Conservation (phyloP, 1,284 basidiomycete genomes). For the Microstroma glucosiphilum region DNA sequence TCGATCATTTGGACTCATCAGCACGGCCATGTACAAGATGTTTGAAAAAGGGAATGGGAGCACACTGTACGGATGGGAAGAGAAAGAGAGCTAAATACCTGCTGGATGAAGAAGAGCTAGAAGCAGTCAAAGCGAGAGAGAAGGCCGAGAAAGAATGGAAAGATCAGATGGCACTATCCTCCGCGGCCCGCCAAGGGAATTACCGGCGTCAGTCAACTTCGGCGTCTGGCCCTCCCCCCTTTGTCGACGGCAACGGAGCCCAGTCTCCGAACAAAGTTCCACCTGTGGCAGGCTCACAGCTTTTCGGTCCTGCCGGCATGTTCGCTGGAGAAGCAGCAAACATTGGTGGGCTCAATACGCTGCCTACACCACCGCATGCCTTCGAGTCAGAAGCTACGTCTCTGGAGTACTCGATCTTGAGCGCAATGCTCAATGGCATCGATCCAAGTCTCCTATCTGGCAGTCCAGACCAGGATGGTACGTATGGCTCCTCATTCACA, state of each 20-base stretch:
- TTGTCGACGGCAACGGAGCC: background rate
- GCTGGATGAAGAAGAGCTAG: constrained; percentile 46
- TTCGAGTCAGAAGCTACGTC: constrained; percentile 82
- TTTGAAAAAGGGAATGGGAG: constrained; percentile 82
- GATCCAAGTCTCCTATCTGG: constrained; percentile 26
- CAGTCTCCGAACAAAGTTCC: background rate
- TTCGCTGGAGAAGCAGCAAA: background rate
- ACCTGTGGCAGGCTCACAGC: constrained; percentile 4
- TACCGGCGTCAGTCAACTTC: background rate
- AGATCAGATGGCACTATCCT: constrained; percentile 13
- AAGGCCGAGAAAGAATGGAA: constrained; percentile 32
- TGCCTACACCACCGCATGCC: background rate
- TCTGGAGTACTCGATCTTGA: constrained; percentile 83
- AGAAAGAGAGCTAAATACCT: constrained; percentile 95
- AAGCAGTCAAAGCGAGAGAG: background rate
- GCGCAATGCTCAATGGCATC: constrained; percentile 64
- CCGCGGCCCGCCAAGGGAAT: background rate
- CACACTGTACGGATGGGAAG: constrained; percentile 84
- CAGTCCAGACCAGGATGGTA: constrained; percentile 7
- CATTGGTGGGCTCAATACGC: background rate
- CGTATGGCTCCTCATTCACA: background rate
- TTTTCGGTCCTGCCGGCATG: background rate
- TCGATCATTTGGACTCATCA: constrained; percentile 44
- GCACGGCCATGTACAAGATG: constrained; percentile 92
- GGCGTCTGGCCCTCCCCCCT: background rate